Evolutionary conservation across 306 rosid species (phyloP), one percentile per base, ranked within the genome.

Genomic region (Quillaja saponaria): DNA sequence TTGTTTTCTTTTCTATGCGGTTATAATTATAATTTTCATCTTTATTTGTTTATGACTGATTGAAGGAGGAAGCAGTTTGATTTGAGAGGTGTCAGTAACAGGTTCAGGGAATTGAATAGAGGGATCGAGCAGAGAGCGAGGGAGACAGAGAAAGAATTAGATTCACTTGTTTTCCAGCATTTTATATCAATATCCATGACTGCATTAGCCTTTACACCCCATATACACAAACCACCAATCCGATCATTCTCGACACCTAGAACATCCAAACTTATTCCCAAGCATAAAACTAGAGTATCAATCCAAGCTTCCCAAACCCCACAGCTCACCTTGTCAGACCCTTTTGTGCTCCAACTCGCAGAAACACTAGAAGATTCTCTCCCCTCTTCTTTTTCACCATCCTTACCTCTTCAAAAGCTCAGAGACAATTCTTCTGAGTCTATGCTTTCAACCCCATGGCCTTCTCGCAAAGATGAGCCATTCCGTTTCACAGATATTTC

Each of bases 401-500:
- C 81, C 6, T 55, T 59, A 44, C 58, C 85, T 76, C 96, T 92
- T 20, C 90, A 81, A n/a, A 86, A 73, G 40, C 95, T 92, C 9
- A 61, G 96, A 12, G 72, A 81, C 21, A 39, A 78, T 13, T 84
- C 99, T 16, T 75, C 95, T 0, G 68, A 83, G 39, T 21, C 87
- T 17, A 84, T 92, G 33, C 87, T 92, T 47, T 84, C 99, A 0
- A 83, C 95, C 0, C 83, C 87, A 45, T 92, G 99, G 99, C 99
- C 99, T 16, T 77, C 96, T 1, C 90, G 96, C 38, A 71, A 67
- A 58, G 91, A 92, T 71, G 99, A 92, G 74, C 80, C 96, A 42
- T 92, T 86, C 35, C 96, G 99, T 13, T 92, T 86, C 83, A 86
- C 88, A 0, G 99, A 92, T 73, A 61, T 84, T 21, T 83, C 96